These are phyloP conservation scores for Solanum microdontum DNA, from an alignment of 257 asterid genomes.

Conservation along the genomic window DNA sequence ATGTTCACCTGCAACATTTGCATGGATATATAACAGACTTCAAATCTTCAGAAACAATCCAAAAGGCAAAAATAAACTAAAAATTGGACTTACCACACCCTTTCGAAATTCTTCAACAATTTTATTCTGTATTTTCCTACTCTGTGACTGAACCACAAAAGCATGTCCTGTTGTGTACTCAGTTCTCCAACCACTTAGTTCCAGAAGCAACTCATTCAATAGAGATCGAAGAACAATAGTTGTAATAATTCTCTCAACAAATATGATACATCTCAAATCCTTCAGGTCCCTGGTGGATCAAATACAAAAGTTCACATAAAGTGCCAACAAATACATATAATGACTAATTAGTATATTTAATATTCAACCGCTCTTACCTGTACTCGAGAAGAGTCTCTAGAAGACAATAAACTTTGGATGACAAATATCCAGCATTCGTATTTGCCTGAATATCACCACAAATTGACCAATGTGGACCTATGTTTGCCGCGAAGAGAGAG, in stretches of 20 bases:
- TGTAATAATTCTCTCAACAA: conserved; percentile 65
- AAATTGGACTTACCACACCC: conserved; percentile 13
- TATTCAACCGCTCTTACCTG: conserved; percentile 29
- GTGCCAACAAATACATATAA: not conserved
- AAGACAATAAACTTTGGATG: conserved; percentile 51
- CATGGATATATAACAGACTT: not conserved
- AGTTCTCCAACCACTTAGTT: conserved; percentile 44
- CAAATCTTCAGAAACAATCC: not conserved
- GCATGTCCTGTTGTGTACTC: not conserved
- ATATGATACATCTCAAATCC: conserved; percentile 72
- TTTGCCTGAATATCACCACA: conserved; percentile 16
- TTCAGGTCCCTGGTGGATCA: conserved; percentile 31
- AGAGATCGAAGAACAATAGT: conserved; percentile 52
- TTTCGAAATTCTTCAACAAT: conserved; percentile 54
- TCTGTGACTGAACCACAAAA: conserved; percentile 41
- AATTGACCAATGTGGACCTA: conserved; percentile 32
- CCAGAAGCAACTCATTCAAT: conserved; percentile 50
- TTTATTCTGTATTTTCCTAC: conserved; percentile 42
- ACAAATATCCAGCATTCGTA: conserved; percentile 38
- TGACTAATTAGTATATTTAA: not conserved
- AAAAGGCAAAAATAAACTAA: not conserved
- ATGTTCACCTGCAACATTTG: conserved; percentile 52
- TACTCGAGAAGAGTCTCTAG: conserved; percentile 57
- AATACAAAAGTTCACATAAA: not conserved
- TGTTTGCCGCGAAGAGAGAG: not conserved